phyloP scores from a whole-genome alignment of 1,139 yeast species.

The Nakaseomyces glabratus region DNA sequence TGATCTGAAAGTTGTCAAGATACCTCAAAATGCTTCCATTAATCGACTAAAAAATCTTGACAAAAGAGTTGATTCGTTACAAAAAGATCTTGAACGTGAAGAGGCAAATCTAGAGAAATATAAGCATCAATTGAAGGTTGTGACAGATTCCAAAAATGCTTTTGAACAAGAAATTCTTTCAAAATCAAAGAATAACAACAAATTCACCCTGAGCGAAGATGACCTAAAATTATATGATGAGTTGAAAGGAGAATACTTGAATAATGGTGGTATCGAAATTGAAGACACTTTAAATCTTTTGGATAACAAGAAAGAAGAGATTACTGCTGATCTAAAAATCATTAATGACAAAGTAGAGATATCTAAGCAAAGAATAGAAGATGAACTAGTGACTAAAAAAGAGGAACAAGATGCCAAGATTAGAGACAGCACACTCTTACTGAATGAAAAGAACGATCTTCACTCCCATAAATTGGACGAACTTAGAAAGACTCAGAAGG shows the following conservation, averaged over 20 bases:
- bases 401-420: slow-evolving; percentile 38
- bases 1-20: slow-evolving; percentile 50
- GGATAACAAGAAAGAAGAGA: slow-evolving; percentile 39
- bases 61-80: slow-evolving; percentile 45
- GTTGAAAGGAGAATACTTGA: slow-evolving; percentile 49
- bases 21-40: slow-evolving; percentile 32
- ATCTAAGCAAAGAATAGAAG: slow-evolving; percentile 35
- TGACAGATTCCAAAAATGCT: slow-evolving; percentile 36
- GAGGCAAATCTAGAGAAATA: slow-evolving; percentile 36
- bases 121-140: slow-evolving; percentile 43
- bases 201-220: slow-evolving; percentile 39
- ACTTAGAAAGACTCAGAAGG: slow-evolving; percentile 27
- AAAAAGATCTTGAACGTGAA: slow-evolving; percentile 48
- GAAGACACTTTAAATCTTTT: slow-evolving; percentile 43
- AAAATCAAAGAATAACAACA: slow-evolving; percentile 25
- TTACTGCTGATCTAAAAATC: slow-evolving; percentile 35
- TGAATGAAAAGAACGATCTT: slow-evolving; percentile 39
- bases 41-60: slow-evolving; percentile 43
- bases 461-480: slow-evolving; percentile 37
- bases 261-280: slow-evolving; percentile 49
- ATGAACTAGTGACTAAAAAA: slow-evolving; percentile 32
- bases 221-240: slow-evolving; percentile 53
- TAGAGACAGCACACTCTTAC: slow-evolving; percentile 33
- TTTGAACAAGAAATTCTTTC: slow-evolving; percentile 37
- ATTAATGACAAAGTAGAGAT: slow-evolving; percentile 35